Conservation (phyloP, 2,329 filamentous ascomycete genomes). For the Periconia macrospinosa region DNA sequence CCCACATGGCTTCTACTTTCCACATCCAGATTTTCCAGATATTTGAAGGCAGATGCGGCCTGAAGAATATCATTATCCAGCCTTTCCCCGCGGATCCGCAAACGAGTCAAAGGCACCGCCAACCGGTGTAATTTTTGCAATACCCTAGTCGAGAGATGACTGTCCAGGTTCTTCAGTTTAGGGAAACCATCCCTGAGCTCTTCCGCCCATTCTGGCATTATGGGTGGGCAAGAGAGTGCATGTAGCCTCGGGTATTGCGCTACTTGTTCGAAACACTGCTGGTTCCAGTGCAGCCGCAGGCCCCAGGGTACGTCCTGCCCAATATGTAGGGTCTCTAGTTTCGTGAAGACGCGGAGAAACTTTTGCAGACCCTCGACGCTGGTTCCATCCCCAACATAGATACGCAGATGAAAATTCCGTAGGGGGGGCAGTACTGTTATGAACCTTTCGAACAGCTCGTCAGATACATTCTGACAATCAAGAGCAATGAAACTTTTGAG, state of each 20-base stretch:
- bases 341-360: too few species aligned
- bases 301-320: neutral
- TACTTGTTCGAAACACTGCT: neutral
- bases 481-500: too few species aligned
- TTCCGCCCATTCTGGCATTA: neutral
- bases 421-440: too few species aligned
- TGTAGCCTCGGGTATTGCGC: neutral
- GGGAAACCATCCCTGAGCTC: neutral
- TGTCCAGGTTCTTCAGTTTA: neutral
- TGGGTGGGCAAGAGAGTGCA: neutral
- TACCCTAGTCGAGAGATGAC: neutral
- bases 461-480: too few species aligned
- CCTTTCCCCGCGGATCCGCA: neutral
- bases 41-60: neutral
- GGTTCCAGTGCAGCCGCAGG: neutral
- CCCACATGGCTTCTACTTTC: neutral
- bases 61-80: neutral
- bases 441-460: too few species aligned
- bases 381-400: too few species aligned
- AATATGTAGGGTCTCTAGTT: neutral
- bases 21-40: neutral
- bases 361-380: too few species aligned
- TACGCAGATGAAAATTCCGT: too few species aligned
- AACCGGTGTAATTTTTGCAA: neutral
- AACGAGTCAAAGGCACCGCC: neutral